Percentiles rank a stretch among this genome's conserved stretches.
Conservation (phyloP, 352 stramenopile species). For the Globisporangium rhizosaccharum region DNA sequence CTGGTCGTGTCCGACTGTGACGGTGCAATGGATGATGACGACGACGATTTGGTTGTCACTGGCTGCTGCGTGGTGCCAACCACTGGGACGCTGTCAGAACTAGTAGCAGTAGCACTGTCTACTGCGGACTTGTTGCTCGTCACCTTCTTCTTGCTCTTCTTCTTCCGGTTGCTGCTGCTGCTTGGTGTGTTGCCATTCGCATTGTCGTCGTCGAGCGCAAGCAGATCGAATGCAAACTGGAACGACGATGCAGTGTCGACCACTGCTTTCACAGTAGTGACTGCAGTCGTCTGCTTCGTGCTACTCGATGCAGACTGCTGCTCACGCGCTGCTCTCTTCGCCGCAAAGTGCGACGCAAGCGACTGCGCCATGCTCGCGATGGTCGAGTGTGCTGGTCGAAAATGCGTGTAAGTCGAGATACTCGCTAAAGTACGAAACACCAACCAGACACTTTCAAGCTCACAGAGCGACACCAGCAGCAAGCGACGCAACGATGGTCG, state of each 20-base stretch:
- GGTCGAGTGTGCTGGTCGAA: too few species aligned
- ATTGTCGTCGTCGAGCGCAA: background rate
- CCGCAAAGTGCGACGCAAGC: conserved; percentile 13
- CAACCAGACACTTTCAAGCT: too few species aligned
- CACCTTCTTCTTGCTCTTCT: conserved; percentile 15
- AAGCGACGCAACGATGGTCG: conserved; percentile 33
- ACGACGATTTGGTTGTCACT: too few species aligned
- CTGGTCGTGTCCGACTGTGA: too few species aligned
- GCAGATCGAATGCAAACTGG: conserved; percentile 14
- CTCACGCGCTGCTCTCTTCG: conserved; percentile 10
- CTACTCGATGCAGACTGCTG: background rate
- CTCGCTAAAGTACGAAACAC: too few species aligned
- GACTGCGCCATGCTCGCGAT: background rate
- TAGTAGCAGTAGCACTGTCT: background rate
- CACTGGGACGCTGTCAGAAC: too few species aligned
- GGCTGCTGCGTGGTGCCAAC: too few species aligned
- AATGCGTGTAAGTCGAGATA: background rate
- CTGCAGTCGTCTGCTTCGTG: too few species aligned
- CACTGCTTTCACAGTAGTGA: background rate
- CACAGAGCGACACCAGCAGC: background rate
- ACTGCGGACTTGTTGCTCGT: background rate
- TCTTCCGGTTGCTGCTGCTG: conserved; percentile 4
- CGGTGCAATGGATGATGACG: too few species aligned
- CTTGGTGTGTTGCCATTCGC: background rate
- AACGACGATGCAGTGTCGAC: conserved; percentile 2